These are phyloP conservation scores for Chalciporus pseudorubinellus DNA, from an alignment of 768 basidiomycete species.

Conservation along the genomic window DNA sequence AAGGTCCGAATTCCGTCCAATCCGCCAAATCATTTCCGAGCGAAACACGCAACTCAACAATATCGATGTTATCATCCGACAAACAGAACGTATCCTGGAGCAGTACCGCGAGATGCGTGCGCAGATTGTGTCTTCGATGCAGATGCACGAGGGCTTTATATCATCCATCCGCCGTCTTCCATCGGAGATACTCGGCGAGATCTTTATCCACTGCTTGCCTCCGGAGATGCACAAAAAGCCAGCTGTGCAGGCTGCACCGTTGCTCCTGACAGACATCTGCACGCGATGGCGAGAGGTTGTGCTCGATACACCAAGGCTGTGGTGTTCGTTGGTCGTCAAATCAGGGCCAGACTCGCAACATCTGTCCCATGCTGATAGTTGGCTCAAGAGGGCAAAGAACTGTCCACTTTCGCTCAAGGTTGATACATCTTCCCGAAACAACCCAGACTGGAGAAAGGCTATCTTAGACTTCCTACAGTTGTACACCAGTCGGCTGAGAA, in stretches of 20 bases:
- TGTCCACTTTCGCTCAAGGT: conserved; percentile 24
- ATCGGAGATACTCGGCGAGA: conserved; percentile 44
- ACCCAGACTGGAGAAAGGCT: not conserved
- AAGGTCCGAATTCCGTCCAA: conserved; percentile 3
- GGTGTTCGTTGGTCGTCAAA: conserved; percentile 40
- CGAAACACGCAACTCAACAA: conserved; percentile 15
- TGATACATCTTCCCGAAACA: conserved; percentile 2
- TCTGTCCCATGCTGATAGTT: conserved; percentile 12
- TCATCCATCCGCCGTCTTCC: conserved; percentile 38
- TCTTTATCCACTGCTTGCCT: conserved; percentile 41
- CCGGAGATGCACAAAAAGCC: conserved; percentile 23
- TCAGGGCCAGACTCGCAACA: not conserved
- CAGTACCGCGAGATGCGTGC: conserved; percentile 11
- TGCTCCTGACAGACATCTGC: conserved; percentile 41
- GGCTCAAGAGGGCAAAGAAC: conserved; percentile 15
- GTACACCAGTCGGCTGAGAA: conserved; percentile 10
- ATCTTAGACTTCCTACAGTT: conserved; percentile 19
- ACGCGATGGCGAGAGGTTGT: conserved; percentile 41
- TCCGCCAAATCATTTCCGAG: conserved; percentile 14
- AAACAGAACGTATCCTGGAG: conserved; percentile 1
- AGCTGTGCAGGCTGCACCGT: conserved; percentile 28
- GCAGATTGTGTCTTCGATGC: conserved; percentile 15
- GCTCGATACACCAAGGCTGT: conserved; percentile 41
- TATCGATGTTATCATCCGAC: conserved; percentile 10
- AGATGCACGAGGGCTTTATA: conserved; percentile 18